Base-by-base conservation (phyloP, 2,329 filamentous ascomycete genomes). In the Corinectria fuckeliana region DNA sequence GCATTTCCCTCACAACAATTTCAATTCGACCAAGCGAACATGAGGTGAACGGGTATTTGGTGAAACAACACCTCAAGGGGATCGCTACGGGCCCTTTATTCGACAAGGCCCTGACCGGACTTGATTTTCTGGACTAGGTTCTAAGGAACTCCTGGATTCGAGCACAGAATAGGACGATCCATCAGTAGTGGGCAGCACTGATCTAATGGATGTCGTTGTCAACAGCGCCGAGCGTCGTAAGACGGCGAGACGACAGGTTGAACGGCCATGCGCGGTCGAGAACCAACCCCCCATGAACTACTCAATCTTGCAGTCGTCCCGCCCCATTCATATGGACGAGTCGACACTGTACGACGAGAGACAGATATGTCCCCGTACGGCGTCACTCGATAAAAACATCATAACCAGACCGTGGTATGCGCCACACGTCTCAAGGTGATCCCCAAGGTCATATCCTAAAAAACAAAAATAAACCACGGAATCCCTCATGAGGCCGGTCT, bases 1-100 rank as follows among this genome's bases (percentile, higher is more conserved):
- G 91, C 94, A 66, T 97, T 97, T 71, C 93, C 93, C 10, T 91
- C 90, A 2, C 90, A 91, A 56, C 90, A 91, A 48, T 95, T 93
- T 76, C 86, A 88, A 50, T 92, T 92, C 73, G 87, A 89, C 62
- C 86, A 85, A 49, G 81, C 82, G 73, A 85, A 84, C 67, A 83
- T 80, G 74, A 73, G 78, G 63, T 81, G 76, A 71, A 66, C 25
- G 44, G 10, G 34, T 23, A 58, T 36, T 13, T 25, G 41, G 58
- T 25, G 36, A 52, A 50, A 50, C 14, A 32, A 48, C 30, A 52
- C 51, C 60, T 20, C 14, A 18, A 14, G 32, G 45, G 18, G n/a
- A 18, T 50, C 16, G 23, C 14, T 26, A 45, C 14, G n/a, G 23
- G n/a, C 41, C 14, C 23, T 44, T 5, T 14, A 16, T 16, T 14